phyloP scores from a whole-genome alignment of 176 grass and related monocot genomes.

The Lolium perenne region DNA sequence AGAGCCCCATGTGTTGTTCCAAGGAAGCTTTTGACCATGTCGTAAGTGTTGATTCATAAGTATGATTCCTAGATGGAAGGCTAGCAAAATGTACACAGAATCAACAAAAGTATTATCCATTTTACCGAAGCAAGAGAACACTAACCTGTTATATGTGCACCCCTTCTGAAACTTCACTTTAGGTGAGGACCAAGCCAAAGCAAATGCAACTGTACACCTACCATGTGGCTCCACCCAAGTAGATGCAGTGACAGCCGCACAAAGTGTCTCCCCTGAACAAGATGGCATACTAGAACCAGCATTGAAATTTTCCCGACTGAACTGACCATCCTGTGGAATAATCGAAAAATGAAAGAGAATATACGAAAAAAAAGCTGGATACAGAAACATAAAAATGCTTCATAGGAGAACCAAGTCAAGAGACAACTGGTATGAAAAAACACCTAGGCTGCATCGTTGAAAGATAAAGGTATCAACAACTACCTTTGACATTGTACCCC shows the following conservation, averaged over 20 bases:
- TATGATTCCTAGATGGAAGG: slow-evolving; percentile 24
- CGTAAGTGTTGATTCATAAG: slow-evolving; percentile 19
- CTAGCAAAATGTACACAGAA: too few species aligned
- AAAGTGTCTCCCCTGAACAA: slow-evolving; percentile 68
- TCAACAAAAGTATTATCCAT: not conserved
- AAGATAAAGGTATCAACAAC: slow-evolving; percentile 12
- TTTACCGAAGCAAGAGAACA: slow-evolving; percentile 29
- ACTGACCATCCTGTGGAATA: slow-evolving; percentile 71
- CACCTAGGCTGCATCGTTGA: not conserved
- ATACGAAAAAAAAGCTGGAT: not conserved
- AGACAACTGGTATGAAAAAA: too few species aligned
- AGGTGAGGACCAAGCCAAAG: slow-evolving; percentile 88
- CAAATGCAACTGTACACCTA: slow-evolving; percentile 88
- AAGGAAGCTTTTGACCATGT: not conserved
- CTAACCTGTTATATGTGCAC: slow-evolving; percentile 88
- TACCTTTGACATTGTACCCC: slow-evolving; percentile 83
- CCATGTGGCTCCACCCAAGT: slow-evolving; percentile 96
- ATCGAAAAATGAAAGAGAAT: slow-evolving; percentile 15
- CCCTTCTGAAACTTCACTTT: slow-evolving; percentile 99
- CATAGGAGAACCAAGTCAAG: slow-evolving; percentile 1
- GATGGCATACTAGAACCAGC: slow-evolving; percentile 73
- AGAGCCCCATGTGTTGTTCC: not conserved
- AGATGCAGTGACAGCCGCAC: slow-evolving; percentile 87
- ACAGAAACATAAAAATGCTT: slow-evolving; percentile 19
- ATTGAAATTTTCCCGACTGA: slow-evolving; percentile 71